Conservation (phyloP, 2,329 filamentous ascomycete species). For the Fusarium tuaranense region DNA sequence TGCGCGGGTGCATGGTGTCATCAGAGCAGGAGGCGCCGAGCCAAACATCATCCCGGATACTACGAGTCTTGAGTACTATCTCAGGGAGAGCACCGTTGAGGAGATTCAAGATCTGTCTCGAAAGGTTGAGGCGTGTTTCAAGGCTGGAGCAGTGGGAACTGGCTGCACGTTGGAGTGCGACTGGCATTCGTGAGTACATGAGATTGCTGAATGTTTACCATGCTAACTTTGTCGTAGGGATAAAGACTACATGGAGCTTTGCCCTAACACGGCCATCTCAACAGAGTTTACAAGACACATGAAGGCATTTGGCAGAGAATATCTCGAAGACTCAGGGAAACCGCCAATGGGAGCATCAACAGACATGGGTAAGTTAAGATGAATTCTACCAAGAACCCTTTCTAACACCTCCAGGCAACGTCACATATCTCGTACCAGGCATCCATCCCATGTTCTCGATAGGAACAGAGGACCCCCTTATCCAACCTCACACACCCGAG, state of each 20-base stretch:
- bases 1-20: conserved; percentile 63
- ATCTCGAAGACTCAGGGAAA: conserved; percentile 15
- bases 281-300: conserved; percentile 36
- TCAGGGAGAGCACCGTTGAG: conserved; percentile 44
- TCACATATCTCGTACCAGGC: conserved; percentile 33
- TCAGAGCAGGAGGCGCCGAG: conserved; percentile 63
- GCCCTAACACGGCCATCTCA: conserved; percentile 26
- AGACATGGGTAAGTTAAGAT: conserved; percentile 33
- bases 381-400: rapidly evolving
- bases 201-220: no score
- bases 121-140: conserved; percentile 55
- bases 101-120: conserved; percentile 49
- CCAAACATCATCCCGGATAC: conserved; percentile 68
- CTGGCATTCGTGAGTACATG: conserved; percentile 27
- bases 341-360: conserved; percentile 39
- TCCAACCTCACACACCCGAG: conserved; percentile 36
- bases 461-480: conserved; percentile 27
- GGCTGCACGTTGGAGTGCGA: conserved; percentile 60
- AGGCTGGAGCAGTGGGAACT: conserved; percentile 54
- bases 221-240: conserved; percentile 14
- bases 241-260: conserved; percentile 38
- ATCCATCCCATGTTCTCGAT: conserved; percentile 42
- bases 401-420: conserved; percentile 27
- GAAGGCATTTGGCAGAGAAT: conserved; percentile 30
- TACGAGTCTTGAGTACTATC: conserved; percentile 52